These are phyloP conservation scores for Heliamphora pulchella DNA, from an alignment of 179 eudicot genomes.

Conservation along the genomic window DNA sequence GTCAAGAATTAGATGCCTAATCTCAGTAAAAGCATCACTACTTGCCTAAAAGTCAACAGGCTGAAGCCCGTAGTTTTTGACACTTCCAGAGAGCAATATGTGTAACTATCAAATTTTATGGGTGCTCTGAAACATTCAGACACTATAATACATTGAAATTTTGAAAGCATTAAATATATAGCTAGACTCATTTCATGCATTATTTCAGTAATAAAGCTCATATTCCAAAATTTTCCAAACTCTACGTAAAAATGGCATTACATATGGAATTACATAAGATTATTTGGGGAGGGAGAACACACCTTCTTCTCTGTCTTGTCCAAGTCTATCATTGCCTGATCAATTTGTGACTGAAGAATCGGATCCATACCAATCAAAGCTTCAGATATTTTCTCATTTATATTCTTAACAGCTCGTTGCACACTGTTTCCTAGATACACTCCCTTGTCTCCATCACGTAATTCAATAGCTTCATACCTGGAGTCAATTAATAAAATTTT, in stretches of 20 bases:
- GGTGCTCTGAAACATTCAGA: not conserved
- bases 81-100: constrained; percentile 11
- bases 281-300: constrained; percentile 7
- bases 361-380: constrained; percentile 98
- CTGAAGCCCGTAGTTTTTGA: not conserved
- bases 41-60: not conserved
- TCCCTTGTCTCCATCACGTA: constrained; percentile 89
- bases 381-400: constrained; percentile 91
- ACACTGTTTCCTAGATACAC: constrained; percentile 81
- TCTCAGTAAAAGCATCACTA: not conserved
- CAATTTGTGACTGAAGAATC: constrained; percentile 87
- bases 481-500: constrained; percentile 14
- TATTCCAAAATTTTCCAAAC: not conserved
- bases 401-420: constrained; percentile 70
- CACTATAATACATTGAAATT: not conserved
- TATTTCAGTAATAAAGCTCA: not conserved
- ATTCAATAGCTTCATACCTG: constrained; percentile 90
- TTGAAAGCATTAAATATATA: not conserved
- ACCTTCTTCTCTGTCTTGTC: constrained; percentile 99
- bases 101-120: not conserved
- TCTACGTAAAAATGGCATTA: not conserved
- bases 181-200: not conserved
- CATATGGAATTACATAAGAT: not conserved
- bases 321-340: constrained; percentile 91
- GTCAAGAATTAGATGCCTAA: not conserved